Conservation (phyloP, 345 rosid species). For the Kandelia obovata region DNA sequence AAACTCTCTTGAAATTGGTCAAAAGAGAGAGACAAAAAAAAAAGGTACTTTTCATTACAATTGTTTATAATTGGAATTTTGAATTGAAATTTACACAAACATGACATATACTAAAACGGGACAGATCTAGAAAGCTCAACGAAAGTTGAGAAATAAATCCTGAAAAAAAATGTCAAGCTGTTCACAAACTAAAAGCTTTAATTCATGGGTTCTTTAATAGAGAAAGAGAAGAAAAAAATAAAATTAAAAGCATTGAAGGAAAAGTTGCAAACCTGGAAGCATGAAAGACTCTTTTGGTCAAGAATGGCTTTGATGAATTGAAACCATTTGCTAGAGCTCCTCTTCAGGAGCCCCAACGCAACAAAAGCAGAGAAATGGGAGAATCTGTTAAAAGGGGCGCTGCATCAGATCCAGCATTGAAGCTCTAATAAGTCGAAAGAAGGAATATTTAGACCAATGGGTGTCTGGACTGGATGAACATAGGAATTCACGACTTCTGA, state of each 20-base stretch:
- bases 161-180: too few species aligned
- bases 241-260: neutral
- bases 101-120: neutral
- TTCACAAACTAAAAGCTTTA: neutral
- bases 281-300: neutral
- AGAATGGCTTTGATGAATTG: neutral
- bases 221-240: neutral
- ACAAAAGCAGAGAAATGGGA: neutral
- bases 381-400: neutral
- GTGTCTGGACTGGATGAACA: neutral
- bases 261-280: constrained; percentile 1
- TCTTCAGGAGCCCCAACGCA: neutral
- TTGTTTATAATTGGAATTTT: too few species aligned
- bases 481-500: neutral
- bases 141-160: neutral
- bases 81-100: neutral
- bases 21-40: neutral
- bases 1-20: neutral
- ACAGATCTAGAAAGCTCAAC: neutral
- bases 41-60: neutral
- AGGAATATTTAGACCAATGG: neutral
- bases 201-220: neutral
- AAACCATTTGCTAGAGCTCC: neutral
- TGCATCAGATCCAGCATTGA: constrained; percentile 7
- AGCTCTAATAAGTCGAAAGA: constrained; percentile 2